Percentiles rank a stretch among this genome's conserved stretches.
These are phyloP conservation scores for Lotus japonicus DNA, from an alignment of 306 rosid species.

Conservation along the genomic window DNA sequence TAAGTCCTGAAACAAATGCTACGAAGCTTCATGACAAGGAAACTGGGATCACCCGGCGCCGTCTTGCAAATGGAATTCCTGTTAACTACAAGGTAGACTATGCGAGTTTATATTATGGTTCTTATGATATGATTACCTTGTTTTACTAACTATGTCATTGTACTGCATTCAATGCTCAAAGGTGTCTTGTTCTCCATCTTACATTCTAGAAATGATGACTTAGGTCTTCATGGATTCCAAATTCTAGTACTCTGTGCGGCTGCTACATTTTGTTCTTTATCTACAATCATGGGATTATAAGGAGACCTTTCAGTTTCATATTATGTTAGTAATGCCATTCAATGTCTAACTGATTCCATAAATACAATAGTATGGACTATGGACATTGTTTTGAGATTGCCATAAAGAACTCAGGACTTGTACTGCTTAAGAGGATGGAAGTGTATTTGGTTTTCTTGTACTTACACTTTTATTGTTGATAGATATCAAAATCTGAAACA, in stretches of 20 bases:
- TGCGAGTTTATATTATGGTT: conserved; percentile 13
- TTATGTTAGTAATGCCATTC: background rate
- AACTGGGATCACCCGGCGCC: conserved; percentile 76
- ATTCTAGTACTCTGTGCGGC: background rate
- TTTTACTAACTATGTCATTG: conserved; percentile 6
- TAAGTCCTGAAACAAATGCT: conserved; percentile 44
- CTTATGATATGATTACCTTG: background rate
- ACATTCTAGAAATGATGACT: background rate
- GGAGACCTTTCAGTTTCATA: background rate
- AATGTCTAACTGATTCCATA: conserved; percentile 1
- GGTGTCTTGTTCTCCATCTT: background rate
- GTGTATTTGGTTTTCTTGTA: background rate
- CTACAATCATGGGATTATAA: background rate
- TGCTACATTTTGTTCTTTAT: conserved; percentile 9
- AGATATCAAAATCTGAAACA: conserved; percentile 89
- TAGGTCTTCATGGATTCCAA: background rate
- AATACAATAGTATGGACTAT: background rate
- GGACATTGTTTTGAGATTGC: conserved; percentile 4
- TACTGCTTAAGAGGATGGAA: background rate
- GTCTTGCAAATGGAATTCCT: conserved; percentile 89
- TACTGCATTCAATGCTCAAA: background rate
- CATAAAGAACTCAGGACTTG: background rate
- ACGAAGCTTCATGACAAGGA: conserved; percentile 70
- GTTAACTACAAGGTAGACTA: conserved; percentile 82
- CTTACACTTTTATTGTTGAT: conserved; percentile 10